phyloP scores from a whole-genome alignment of 192 early-diverging fungal species.

The Podila epigama region DNA sequence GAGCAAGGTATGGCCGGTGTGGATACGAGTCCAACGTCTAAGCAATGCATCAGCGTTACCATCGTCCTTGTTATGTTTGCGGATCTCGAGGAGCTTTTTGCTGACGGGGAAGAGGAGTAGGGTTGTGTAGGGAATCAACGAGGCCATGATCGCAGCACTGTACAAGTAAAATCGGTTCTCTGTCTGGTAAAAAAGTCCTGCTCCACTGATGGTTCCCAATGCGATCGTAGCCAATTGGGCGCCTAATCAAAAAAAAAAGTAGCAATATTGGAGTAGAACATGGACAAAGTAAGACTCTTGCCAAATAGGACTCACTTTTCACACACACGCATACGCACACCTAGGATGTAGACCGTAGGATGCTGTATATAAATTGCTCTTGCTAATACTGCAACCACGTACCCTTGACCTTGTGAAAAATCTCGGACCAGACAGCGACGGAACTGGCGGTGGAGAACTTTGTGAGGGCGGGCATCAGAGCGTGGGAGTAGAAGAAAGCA shows the following conservation, averaged over 20 bases:
- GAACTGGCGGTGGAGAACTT: slow-evolving; percentile 16
- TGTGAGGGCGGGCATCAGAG: slow-evolving; percentile 11
- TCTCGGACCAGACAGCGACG: slow-evolving; percentile 16
- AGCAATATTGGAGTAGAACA: background rate
- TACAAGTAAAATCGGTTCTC: slow-evolving; percentile 35
- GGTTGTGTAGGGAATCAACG: slow-evolving; percentile 13
- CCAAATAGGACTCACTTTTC: too few relatives aligned
- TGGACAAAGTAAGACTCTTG: background rate
- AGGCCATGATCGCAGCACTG: slow-evolving; percentile 17
- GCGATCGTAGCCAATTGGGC: slow-evolving; percentile 2
- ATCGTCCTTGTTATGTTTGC: slow-evolving; percentile 35
- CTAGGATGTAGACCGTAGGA: too few relatives aligned
- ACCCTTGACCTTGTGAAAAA: slow-evolving; percentile 3
- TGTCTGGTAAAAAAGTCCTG: slow-evolving; percentile 37
- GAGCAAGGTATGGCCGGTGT: slow-evolving; percentile 16
- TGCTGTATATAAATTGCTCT: too few relatives aligned
- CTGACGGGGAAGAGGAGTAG: slow-evolving; percentile 5
- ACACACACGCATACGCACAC: too few relatives aligned
- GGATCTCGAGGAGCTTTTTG: slow-evolving; percentile 37
- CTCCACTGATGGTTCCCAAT: slow-evolving; percentile 3
- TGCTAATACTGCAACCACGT: too few relatives aligned
- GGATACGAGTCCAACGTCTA: slow-evolving; percentile 18
- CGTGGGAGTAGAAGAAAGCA: slow-evolving; percentile 6
- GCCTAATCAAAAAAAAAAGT: slow-evolving; percentile 3
- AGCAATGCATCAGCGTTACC: slow-evolving; percentile 9